phyloP scores from a whole-genome alignment of 176 grass and related monocot species.

The Cenchrus americanus region DNA sequence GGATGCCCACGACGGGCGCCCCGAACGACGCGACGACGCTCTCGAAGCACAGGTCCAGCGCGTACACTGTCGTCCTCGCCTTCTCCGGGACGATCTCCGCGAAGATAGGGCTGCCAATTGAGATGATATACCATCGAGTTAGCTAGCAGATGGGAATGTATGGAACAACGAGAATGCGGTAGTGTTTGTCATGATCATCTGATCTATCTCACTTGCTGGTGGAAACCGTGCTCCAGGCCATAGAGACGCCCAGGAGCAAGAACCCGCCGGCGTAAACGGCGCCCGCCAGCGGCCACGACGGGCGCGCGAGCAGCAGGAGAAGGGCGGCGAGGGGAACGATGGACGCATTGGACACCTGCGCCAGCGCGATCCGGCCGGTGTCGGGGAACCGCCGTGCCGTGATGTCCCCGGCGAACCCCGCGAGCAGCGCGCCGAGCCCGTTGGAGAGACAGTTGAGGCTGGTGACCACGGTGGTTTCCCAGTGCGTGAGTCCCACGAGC shows the following conservation, averaged over 20 bases:
- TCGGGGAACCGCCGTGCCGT: conserved; percentile 35
- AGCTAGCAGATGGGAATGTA: not conserved
- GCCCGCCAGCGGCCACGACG: not conserved
- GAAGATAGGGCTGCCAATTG: conserved; percentile 52
- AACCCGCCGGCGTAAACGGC: conserved; percentile 20
- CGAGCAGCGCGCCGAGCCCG: conserved; percentile 35
- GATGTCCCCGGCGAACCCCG: conserved; percentile 24
- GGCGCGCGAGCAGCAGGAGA: conserved; percentile 23
- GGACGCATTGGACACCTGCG: conserved; percentile 37
- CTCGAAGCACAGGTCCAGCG: conserved; percentile 65
- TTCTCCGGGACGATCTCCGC: conserved; percentile 60
- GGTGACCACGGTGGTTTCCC: conserved; percentile 29
- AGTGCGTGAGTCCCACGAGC: conserved; percentile 50
- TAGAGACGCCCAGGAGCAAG: conserved; percentile 30
- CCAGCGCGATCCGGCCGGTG: conserved; percentile 31
- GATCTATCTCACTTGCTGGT: conserved; percentile 45
- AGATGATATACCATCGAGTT: not conserved
- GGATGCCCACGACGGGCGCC: conserved; percentile 55
- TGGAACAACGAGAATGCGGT: too few species aligned
- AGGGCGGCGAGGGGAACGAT: conserved; percentile 21
- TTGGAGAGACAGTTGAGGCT: conserved; percentile 1
- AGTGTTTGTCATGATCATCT: too few species aligned
- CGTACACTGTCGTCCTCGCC: conserved; percentile 70
- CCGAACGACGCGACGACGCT: conserved; percentile 56
- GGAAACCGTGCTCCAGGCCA: conserved; percentile 24